Conservation (phyloP, 345 rosid species). For the Hirschfeldia incana region DNA sequence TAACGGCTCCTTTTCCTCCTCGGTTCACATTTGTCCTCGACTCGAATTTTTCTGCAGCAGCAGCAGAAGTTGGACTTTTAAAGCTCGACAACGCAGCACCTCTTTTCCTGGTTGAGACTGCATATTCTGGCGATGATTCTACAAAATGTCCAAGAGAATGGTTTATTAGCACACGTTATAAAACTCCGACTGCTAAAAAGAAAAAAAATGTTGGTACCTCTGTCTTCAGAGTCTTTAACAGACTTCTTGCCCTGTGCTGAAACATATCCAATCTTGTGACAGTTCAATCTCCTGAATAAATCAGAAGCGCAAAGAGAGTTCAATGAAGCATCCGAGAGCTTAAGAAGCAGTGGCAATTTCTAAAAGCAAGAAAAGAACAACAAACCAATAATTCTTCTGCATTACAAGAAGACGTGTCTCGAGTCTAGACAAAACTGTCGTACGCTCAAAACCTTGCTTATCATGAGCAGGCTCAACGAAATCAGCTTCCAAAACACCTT, state of each 20-base stretch:
- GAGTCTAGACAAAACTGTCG: conserved; percentile 86
- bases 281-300: conserved; percentile 53
- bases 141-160: conserved; percentile 7
- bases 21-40: conserved; percentile 28
- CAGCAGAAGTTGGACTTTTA: not conserved
- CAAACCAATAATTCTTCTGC: conserved; percentile 88
- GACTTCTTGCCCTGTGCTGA: conserved; percentile 50
- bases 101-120: conserved; percentile 41
- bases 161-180: not conserved
- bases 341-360: not conserved
- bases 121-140: conserved; percentile 55
- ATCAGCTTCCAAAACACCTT: conserved; percentile 90
- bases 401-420: conserved; percentile 70
- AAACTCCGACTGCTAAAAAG: not conserved
- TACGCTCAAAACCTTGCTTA: conserved; percentile 94
- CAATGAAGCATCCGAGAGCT: not conserved
- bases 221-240: conserved; percentile 34
- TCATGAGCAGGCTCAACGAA: conserved; percentile 97
- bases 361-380: conserved; percentile 15
- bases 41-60: conserved; percentile 40
- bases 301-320: not conserved
- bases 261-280: conserved; percentile 84
- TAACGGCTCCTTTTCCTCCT: conserved; percentile 24
- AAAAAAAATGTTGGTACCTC: conserved; percentile 44
- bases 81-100: conserved; percentile 1